A percentile compares a stretch with the other conserved stretches of the same genome.
These are phyloP conservation scores for Cyphellophora attinorum DNA, from an alignment of 2,329 filamentous ascomycete genomes.

Conservation along the genomic window DNA sequence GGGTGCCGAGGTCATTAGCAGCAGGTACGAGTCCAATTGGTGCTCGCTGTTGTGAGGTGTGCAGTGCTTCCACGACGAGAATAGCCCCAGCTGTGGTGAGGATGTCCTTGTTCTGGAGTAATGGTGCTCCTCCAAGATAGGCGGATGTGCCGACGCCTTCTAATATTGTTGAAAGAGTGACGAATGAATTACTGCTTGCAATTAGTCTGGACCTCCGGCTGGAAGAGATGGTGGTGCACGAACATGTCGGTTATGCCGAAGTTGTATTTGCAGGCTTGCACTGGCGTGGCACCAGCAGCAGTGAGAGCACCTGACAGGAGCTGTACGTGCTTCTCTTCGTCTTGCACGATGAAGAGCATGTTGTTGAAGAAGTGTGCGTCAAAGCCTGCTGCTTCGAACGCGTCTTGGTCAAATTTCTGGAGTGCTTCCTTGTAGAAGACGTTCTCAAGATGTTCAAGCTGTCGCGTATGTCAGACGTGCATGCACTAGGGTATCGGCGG, in stretches of 20 bases:
- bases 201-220: not conserved
- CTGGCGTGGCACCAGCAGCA: conserved; percentile 53
- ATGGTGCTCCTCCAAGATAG: conserved; percentile 58
- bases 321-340: conserved; percentile 54
- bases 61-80: conserved; percentile 57
- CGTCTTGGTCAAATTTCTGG: conserved; percentile 51
- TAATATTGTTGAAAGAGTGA: conserved; percentile 59
- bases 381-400: conserved; percentile 57
- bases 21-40: conserved; percentile 50
- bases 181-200: conserved; percentile 47
- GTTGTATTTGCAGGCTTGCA: conserved; percentile 62
- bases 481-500: not conserved
- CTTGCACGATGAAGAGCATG: conserved; percentile 52
- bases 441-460: conserved; percentile 63
- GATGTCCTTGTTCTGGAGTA: conserved; percentile 50
- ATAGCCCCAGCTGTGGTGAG: conserved; percentile 61
- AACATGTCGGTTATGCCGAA: conserved; percentile 46
- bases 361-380: conserved; percentile 46
- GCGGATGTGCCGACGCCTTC: conserved; percentile 42
- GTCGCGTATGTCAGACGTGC: not conserved
- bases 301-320: conserved; percentile 52
- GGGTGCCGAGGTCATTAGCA: conserved; percentile 60
- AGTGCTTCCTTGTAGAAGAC: conserved; percentile 65
- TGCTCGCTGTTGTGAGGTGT: conserved; percentile 62
- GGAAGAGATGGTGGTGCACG: not conserved